phyloP scores from a whole-genome alignment of 129 eudicot genomes.

The Flaveria linearis region DNA sequence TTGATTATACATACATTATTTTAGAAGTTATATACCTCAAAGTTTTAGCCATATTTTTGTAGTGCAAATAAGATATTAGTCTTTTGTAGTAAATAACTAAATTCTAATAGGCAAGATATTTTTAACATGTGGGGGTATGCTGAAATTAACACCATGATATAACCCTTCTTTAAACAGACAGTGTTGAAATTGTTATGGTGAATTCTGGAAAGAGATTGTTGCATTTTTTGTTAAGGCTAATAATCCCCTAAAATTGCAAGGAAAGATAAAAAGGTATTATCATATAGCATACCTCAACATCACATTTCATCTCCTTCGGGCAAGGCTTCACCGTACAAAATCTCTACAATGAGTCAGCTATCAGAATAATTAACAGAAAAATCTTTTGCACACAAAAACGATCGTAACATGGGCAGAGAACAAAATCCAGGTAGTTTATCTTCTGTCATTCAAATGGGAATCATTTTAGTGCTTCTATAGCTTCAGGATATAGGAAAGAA shows the following conservation, averaged over 20 bases:
- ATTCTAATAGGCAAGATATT: not conserved
- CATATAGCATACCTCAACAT: constrained; percentile 74
- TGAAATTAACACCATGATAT: not conserved
- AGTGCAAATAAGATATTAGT: not conserved
- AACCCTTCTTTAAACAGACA: not conserved
- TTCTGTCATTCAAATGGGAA: not conserved
- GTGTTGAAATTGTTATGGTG: not conserved
- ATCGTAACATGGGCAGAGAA: constrained; percentile 10
- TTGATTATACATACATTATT: not conserved
- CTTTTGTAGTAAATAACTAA: not conserved
- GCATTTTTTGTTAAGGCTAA: not conserved
- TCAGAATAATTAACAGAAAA: constrained; percentile 25
- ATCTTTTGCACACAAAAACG: constrained; percentile 1
- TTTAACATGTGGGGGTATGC: not conserved
- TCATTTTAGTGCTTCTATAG: not conserved
- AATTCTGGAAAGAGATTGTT: not conserved
- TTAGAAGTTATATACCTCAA: not conserved
- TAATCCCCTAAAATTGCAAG: constrained; percentile 4
- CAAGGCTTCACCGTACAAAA: constrained; percentile 95
- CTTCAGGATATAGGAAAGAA: constrained; percentile 11
- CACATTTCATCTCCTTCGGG: constrained; percentile 97
- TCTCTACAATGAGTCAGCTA: constrained; percentile 69
- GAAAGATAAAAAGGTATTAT: not conserved
- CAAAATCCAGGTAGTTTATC: not conserved
- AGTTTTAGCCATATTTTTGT: not conserved